Percentiles rank a stretch among this genome's conserved stretches.
phyloP scores from a whole-genome alignment of 75 land plant species.

The Isoetes taiwanensis region DNA sequence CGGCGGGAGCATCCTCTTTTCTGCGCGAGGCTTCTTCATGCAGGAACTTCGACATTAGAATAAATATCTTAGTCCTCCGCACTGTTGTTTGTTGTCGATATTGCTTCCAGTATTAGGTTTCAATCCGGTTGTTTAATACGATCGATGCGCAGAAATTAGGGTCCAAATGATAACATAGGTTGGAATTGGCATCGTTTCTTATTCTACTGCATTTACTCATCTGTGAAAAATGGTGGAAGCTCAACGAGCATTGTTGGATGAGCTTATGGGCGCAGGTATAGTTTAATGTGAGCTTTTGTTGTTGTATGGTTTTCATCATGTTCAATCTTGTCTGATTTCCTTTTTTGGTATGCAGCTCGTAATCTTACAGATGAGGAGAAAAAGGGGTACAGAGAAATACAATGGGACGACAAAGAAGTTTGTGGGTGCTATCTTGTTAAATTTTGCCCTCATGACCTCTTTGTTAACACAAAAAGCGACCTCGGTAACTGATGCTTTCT shows the following conservation, averaged over 20 bases:
- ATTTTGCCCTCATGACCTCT: conserved; percentile 91
- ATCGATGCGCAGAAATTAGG: too few species aligned
- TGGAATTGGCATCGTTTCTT: too few species aligned
- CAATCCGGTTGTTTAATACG: too few species aligned
- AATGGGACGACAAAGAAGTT: conserved; percentile 86
- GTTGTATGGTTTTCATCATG: background rate
- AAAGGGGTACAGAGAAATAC: conserved; percentile 54
- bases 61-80: too few species aligned
- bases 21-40: too few species aligned
- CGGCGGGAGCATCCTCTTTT: too few species aligned
- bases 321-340: background rate
- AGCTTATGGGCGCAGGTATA: conserved; percentile 89
- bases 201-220: too few species aligned
- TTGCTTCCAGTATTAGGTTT: too few species aligned
- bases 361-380: conserved; percentile 85
- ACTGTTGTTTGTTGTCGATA: too few species aligned
- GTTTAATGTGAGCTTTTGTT: too few species aligned
- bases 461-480: conserved; percentile 83
- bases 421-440: conserved; percentile 72
- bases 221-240: conserved; percentile 56
- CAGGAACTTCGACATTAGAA: too few species aligned
- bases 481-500: conserved; percentile 33
- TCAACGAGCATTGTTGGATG: conserved; percentile 84
- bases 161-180: too few species aligned
- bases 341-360: conserved; percentile 34